Base-by-base conservation (phyloP, 169 alveolate genomes). In the Amoebophrya sp. region DNA sequence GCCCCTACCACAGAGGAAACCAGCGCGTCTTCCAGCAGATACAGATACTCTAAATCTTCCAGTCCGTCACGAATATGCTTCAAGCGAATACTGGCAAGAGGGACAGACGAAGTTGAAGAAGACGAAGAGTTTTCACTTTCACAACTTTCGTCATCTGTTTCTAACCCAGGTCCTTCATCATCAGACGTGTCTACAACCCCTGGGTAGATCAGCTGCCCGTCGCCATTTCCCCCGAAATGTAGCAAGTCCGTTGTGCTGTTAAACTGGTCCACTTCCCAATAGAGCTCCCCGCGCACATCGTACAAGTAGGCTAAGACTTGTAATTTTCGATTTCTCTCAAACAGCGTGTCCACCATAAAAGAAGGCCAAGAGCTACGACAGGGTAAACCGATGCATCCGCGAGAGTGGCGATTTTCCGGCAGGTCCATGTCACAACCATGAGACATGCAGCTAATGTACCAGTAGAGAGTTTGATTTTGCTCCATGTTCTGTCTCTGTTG, bases 351-450 rank as follows among this genome's bases (percentile, higher is more conserved):
- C 36, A 65, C 83, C 83, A 65, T 65, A 36, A 12, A 65, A 6
- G 83, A 65, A 10, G 83, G 83, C 83, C 83, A 65, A 29, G 36
- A 29, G 2, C 38, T 12, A 6, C 83, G 83, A 36, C 83, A 65
- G 36, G 83, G 83, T 0, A 65, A 18, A 0, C 33, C 33, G 36
- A 65, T 36, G 83, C 83, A 65, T 29, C 83, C 83, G 33, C 83
- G 83, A 10, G 83, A 65, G 33, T 65, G 83, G 33, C 83, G 12
- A 36, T 65, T 65, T 29, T 65, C 33, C 83, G 83, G 83, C 83
- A 65, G 83, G n/a, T 65, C 83, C 83, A 65, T 65, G 83, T 65
- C 83, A 36, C 83, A 65, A 36, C 83, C 83, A 29, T 65, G 83
- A 6, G 83, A 65, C 83, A 65, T 65, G 83, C 83, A 65, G 36